These are phyloP conservation scores for Alternaria gaisen DNA, from an alignment of 2,329 filamentous ascomycete species.

Conservation along the genomic window DNA sequence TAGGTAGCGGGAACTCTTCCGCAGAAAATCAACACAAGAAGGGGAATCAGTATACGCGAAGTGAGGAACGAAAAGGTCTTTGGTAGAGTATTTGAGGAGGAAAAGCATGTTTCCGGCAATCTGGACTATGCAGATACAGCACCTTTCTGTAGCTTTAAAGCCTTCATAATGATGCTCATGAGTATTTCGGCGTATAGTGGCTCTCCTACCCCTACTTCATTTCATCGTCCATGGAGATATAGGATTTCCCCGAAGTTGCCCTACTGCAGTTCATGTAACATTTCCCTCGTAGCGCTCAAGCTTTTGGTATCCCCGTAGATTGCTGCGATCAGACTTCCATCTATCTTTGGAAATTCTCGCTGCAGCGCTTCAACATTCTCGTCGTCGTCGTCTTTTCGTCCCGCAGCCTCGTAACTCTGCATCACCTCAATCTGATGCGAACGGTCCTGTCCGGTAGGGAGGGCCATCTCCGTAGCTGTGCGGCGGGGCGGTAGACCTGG, in stretches of 20 bases:
- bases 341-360: conserved; percentile 56
- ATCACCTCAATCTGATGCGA: conserved; percentile 55
- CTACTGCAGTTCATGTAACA: conserved; percentile 52
- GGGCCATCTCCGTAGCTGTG: conserved; percentile 47
- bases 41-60: background rate
- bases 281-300: conserved; percentile 55
- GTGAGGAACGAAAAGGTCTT: background rate
- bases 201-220: background rate
- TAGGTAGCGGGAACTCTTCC: background rate
- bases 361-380: conserved; percentile 54
- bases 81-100: background rate
- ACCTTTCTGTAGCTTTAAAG: background rate
- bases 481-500: conserved; percentile 42
- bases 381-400: conserved; percentile 50
- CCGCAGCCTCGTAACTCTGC: conserved; percentile 51
- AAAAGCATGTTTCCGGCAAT: background rate
- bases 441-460: conserved; percentile 53
- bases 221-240: background rate
- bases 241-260: background rate
- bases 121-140: background rate
- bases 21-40: background rate
- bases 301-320: conserved; percentile 55
- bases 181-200: background rate
- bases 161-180: background rate
- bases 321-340: conserved; percentile 56